Conservation (phyloP, 169 alveolate species). For the Ichthyophthirius multifiliis region DNA sequence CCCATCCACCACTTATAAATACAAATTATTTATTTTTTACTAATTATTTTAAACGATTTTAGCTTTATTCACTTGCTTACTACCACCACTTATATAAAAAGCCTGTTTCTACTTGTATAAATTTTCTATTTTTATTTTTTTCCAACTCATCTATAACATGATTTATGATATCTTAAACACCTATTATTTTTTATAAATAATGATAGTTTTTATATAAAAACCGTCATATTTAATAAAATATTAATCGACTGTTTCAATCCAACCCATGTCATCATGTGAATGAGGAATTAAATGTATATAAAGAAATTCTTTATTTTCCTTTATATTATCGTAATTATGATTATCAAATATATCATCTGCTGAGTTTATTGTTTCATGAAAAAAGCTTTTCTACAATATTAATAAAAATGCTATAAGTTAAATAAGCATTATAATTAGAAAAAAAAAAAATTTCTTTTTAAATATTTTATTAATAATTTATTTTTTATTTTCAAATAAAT, state of each 20-base stretch:
- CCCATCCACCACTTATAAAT: constrained; percentile 89
- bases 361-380: no score
- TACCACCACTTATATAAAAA: constrained; percentile 84
- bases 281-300: constrained; percentile 75
- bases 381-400: no score
- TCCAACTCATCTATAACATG: constrained; percentile 46
- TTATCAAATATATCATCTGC: no score
- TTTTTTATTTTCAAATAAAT: no score
- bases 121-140: constrained; percentile 63
- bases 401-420: no score
- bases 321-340: no score
- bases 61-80: constrained; percentile 36
- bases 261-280: constrained; percentile 89
- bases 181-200: not conserved
- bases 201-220: not conserved
- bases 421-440: no score
- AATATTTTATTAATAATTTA: no score
- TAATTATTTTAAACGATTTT: constrained; percentile 43
- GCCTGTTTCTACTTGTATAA: constrained; percentile 80
- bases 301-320: constrained; percentile 25
- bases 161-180: constrained; percentile 50
- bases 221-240: constrained; percentile 47
- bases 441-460: no score
- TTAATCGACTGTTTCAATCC: constrained; percentile 81
- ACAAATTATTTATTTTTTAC: constrained; percentile 69